Evolutionary conservation across 306 rosid genomes (phyloP).

Genomic region (Prunus mira): DNA sequence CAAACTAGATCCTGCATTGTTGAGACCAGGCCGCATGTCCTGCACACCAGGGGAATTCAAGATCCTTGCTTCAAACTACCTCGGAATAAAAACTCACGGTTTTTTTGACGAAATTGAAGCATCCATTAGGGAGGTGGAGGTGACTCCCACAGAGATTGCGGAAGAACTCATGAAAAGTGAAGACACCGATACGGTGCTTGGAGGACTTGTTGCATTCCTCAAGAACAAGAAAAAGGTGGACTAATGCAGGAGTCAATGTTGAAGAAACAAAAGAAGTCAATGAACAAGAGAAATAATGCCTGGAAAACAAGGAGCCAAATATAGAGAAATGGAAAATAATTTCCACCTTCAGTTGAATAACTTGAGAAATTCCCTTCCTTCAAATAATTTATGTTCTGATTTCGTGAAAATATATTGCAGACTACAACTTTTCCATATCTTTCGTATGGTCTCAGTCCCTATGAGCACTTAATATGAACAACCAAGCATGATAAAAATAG

Average conservation of each 20-base stretch:
- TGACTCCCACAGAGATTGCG: constrained; percentile 49
- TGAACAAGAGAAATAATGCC: constrained; percentile 1
- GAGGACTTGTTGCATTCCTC: constrained; percentile 28
- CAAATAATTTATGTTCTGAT: background rate
- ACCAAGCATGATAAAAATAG: background rate
- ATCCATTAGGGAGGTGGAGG: constrained; percentile 33
- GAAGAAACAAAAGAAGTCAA: constrained; percentile 1
- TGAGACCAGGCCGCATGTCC: constrained; percentile 55
- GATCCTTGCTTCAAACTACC: constrained; percentile 33
- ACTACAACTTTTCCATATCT: background rate
- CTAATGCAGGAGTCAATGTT: background rate
- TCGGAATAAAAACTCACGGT: constrained; percentile 27
- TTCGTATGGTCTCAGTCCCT: background rate
- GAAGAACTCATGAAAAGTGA: constrained; percentile 38
- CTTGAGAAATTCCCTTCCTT: background rate
- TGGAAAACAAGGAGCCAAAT: background rate
- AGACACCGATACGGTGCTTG: constrained; percentile 14
- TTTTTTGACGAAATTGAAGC: constrained; percentile 38
- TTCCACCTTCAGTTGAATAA: background rate
- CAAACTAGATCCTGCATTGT: constrained; percentile 42
- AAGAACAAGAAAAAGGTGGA: constrained; percentile 22
- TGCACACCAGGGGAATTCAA: constrained; percentile 37
- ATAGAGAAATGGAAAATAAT: background rate
- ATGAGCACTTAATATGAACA: too few relatives aligned
- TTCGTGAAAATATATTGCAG: background rate